phyloP scores from a whole-genome alignment of 441 rosid species.

The Syzygium malaccense region DNA sequence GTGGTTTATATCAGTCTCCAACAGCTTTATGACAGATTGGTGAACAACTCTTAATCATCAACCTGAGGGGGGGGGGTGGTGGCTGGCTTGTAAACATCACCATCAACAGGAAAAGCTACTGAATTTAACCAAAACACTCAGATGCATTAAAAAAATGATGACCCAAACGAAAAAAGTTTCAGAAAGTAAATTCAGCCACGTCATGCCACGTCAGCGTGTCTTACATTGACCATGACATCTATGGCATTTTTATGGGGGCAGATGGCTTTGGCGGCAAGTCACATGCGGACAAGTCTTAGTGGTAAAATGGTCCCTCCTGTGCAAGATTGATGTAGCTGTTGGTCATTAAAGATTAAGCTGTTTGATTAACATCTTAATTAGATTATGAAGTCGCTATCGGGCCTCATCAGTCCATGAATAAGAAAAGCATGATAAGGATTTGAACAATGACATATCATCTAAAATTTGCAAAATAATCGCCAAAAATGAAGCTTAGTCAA shows the following conservation, averaged over 20 bases:
- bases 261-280: not conserved
- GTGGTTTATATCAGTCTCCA: not conserved
- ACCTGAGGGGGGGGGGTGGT: not conserved
- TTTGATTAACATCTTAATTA: not conserved
- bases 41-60: not conserved
- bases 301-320: not conserved
- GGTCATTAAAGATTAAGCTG: not conserved
- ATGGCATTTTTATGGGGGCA: not conserved
- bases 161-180: not conserved
- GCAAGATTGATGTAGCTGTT: not conserved
- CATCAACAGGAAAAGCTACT: not conserved
- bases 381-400: not conserved
- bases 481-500: not conserved
- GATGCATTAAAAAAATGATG: not conserved
- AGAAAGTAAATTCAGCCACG: not conserved
- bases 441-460: not conserved
- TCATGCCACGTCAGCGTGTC: not conserved
- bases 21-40: not conserved
- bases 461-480: not conserved
- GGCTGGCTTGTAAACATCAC: not conserved
- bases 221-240: not conserved
- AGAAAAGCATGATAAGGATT: not conserved
- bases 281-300: not conserved
- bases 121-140: not conserved
- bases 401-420: not conserved